Base-by-base conservation (phyloP, 139 green algal genomes). In the Deuterostichococcus epilithicus region DNA sequence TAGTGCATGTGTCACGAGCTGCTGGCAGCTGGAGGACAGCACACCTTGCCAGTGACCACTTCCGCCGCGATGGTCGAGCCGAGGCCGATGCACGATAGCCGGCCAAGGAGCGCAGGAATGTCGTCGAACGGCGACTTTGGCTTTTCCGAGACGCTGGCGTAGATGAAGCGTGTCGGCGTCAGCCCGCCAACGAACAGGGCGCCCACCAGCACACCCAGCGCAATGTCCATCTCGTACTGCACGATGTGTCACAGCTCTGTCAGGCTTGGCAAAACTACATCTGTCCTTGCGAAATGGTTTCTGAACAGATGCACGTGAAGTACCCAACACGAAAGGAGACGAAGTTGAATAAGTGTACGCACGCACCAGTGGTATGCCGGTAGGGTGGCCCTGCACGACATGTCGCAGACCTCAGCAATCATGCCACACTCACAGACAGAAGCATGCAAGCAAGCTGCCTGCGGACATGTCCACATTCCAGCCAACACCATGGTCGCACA, bases 31-130 rank as follows among this genome's bases (percentile, higher is more conserved):
- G 18, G 4, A n/a, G 20, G 59, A 18, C 10, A n/a, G n/a, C 58
- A 38, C 37, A 81, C 77, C 78, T 85, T 83, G 44, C 84, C 83
- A 34, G 86, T 85, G 34, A 73, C 47, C n/a, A 84, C 70, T 70
- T 90, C 86, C 1, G 73, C 75, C 35, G 68, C 75, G 23, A 90
- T 76, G 13, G 79, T 77, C 20, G 58, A 59, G 23, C 78, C 76
- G 34, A 90, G 74, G 1, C 69, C 79, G 26, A 82, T 18, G 67
- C 75, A 86, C 20, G 80, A 78, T 32, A 82, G 37, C 15, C 79
- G 60, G 26, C 74, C 59, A 44, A 36, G 68, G 23, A 75, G 39
- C 73, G 76, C 45, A 69, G 34, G 37, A 10, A 73, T 0, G 68
- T 69, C 23, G 26, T 52, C 23, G 52, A 47, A 36, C 25, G 15